Conservation (phyloP, 2,329 filamentous ascomycete species). For the Nigrograna mackinnonii region DNA sequence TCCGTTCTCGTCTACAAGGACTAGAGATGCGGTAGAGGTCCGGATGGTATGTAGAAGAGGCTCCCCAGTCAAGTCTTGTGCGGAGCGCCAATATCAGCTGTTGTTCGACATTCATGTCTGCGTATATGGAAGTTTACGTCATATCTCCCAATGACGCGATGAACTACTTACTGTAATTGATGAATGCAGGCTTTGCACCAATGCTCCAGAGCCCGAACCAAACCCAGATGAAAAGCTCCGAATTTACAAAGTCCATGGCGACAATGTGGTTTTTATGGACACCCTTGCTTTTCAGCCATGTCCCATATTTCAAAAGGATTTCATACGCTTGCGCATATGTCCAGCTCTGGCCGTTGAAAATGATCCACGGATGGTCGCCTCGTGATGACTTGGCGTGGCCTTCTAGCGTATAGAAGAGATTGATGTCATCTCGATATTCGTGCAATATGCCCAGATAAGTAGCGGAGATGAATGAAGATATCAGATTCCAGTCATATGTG, state of each 20-base stretch:
- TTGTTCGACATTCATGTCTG: no score
- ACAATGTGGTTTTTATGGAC: slow-evolving; percentile 41
- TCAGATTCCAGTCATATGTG: slow-evolving; percentile 61
- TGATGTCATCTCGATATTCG: slow-evolving; percentile 64
- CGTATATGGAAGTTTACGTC: no score
- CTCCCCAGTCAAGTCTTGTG: slow-evolving; percentile 39
- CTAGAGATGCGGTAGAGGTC: slow-evolving; percentile 58
- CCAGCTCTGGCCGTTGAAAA: slow-evolving; percentile 35
- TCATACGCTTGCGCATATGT: slow-evolving; percentile 40
- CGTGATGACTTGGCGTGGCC: slow-evolving; percentile 29
- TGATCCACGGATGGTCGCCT: slow-evolving; percentile 32
- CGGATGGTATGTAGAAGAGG: slow-evolving; percentile 56
- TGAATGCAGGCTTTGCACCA: slow-evolving; percentile 41
- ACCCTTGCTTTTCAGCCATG: slow-evolving; percentile 39
- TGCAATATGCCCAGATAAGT: slow-evolving; percentile 49
- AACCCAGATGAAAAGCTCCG: slow-evolving; percentile 38
- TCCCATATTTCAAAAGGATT: slow-evolving; percentile 35
- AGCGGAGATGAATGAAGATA: slow-evolving; percentile 59
- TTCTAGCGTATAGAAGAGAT: slow-evolving; percentile 49
- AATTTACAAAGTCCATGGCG: slow-evolving; percentile 43
- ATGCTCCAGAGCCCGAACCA: slow-evolving; percentile 44
- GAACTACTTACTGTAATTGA: no score
- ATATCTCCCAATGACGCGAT: no score
- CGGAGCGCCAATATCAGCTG: no score
- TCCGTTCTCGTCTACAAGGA: slow-evolving; percentile 62